Conservation (phyloP, 1,284 basidiomycete genomes). For the Boletus subluridellus region DNA sequence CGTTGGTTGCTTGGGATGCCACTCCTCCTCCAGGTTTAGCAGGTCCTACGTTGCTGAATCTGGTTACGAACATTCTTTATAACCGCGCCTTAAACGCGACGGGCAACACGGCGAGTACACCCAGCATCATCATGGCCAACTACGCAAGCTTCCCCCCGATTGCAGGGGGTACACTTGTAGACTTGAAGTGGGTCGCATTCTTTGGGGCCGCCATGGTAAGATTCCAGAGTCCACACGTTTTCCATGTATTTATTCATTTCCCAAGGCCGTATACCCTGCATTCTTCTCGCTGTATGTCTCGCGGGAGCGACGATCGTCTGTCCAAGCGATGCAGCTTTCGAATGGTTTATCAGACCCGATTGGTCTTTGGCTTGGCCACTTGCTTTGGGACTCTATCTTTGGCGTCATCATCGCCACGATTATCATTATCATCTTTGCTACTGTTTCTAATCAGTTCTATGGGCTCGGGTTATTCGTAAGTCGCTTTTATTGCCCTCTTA, state of each 20-base stretch:
- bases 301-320: slow-evolving; percentile 61
- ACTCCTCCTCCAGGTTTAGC: slow-evolving; percentile 48
- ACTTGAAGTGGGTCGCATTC: slow-evolving; percentile 65
- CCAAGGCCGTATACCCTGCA: slow-evolving; percentile 69
- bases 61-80: slow-evolving; percentile 64
- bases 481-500: slow-evolving; percentile 7
- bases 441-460: slow-evolving; percentile 59
- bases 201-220: slow-evolving; percentile 67
- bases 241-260: not conserved
- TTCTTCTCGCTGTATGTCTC: slow-evolving; percentile 77
- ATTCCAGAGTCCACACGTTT: not conserved
- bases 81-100: slow-evolving; percentile 54
- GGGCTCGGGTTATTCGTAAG: slow-evolving; percentile 67
- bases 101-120: slow-evolving; percentile 33
- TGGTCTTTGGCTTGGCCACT: slow-evolving; percentile 77
- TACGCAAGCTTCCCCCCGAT: slow-evolving; percentile 56
- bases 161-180: slow-evolving; percentile 52
- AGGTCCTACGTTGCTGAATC: slow-evolving; percentile 61
- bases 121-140: slow-evolving; percentile 52
- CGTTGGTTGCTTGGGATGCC: slow-evolving; percentile 65
- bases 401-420: slow-evolving; percentile 56
- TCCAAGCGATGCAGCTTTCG: slow-evolving; percentile 75
- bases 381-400: slow-evolving; percentile 69
- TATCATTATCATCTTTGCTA: slow-evolving; percentile 60
- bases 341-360: slow-evolving; percentile 72